A percentile compares a stretch with the other conserved stretches of the same genome.
Conservation (phyloP, 306 rosid species). For the Alnus glutinosa region DNA sequence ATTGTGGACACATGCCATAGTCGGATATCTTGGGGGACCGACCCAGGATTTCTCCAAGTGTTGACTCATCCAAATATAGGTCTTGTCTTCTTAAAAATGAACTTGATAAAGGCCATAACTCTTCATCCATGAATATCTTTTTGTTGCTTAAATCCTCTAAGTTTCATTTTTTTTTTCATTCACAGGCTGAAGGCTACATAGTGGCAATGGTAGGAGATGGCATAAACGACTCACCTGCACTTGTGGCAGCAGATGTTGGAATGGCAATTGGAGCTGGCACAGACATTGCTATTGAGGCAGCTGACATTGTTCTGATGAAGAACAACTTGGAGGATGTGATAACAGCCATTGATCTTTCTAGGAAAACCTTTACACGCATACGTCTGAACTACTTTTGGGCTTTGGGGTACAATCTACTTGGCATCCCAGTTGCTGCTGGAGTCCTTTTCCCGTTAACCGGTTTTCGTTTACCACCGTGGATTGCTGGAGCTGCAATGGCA, state of each 20-base stretch:
- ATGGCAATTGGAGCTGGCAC: slow-evolving; percentile 89
- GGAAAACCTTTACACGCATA: slow-evolving; percentile 60
- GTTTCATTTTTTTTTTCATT: not conserved
- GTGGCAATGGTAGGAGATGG: slow-evolving; percentile 95
- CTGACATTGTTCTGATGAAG: slow-evolving; percentile 81
- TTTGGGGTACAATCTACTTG: slow-evolving; percentile 69
- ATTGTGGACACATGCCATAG: not conserved
- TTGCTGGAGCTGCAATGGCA: slow-evolving; percentile 96
- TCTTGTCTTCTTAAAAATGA: not conserved
- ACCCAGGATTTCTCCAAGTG: no score
- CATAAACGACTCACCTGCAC: slow-evolving; percentile 83
- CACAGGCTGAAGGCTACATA: slow-evolving; percentile 50
- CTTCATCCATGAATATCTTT: not conserved
- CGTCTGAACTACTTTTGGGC: slow-evolving; percentile 82
- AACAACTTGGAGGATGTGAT: slow-evolving; percentile 82
- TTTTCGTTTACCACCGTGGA: slow-evolving; percentile 76
- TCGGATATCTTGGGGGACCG: no score
- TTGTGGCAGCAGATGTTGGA: slow-evolving; percentile 83
- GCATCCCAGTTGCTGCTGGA: slow-evolving; percentile 80
- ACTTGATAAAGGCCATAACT: not conserved
- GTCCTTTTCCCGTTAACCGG: slow-evolving; percentile 55
- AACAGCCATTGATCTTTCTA: slow-evolving; percentile 75
- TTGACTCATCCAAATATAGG: not conserved
- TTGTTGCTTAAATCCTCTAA: not conserved
- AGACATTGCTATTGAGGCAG: slow-evolving; percentile 90